Base-by-base conservation (phyloP, 73 alveolate species). In the Blepharisma stoltei region DNA sequence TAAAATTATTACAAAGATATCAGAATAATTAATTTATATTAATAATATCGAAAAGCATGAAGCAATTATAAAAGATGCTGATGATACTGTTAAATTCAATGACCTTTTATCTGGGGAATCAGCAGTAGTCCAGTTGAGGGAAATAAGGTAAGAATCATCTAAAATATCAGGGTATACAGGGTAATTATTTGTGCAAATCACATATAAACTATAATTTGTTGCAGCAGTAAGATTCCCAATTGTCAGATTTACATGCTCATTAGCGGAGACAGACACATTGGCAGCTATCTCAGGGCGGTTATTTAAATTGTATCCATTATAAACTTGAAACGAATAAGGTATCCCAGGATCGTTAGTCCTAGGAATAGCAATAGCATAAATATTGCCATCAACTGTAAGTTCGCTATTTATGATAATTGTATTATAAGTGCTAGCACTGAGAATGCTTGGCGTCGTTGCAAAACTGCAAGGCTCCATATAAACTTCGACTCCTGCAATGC, bases 241-340 rank as follows among this genome's bases (percentile, higher is more conserved):
- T 9, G 73, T 60, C 38, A 60, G 5, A 25, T 60, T 60, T 9
- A 9, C 45, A 8, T 14, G 2, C 18, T 8, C 45, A 14, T 38
- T 38, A 60, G 73, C 73, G 0, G 73, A 60, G 11, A 47, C 37
- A 0, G 14, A 20, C 3, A 9, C 18, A 60, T 20, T 14, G 5
- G 5, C 73, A 60, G 18, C 18, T 9, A 60, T 8, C 2, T n/a
- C 73, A 20, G 73, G 73, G 2, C 73, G 73, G 4, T 60, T 60
- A n/a, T 9, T 14, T 38, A 14, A 18, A 60, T 60, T 38, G 23
- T 60, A 14, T 38, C 73, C 73, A 60, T 20, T 14, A 60, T 14
- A n/a, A 60, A 60, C 73, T 47, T 60, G 73, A 60, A 60, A 60
- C 38, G 73, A 14, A 60, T 14, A 60, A 60, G 73, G 73, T 14